Evolutionary conservation across 352 stramenopile species (phyloP).

Genomic region (Globisporangium middletonii): DNA sequence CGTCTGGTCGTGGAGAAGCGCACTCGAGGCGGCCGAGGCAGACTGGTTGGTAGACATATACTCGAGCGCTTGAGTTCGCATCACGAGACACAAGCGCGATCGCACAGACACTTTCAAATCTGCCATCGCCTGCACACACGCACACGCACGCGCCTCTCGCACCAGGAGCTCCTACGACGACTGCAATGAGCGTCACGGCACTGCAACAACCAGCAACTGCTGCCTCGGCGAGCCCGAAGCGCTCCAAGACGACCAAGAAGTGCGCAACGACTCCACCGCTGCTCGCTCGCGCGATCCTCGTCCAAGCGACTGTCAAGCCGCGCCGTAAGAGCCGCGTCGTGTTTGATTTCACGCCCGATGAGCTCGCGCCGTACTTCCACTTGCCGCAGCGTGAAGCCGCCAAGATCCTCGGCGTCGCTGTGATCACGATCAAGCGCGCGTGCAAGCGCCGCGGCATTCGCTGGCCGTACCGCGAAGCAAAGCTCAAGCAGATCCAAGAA

Average conservation of each 20-base stretch:
- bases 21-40: too few species aligned
- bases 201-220: neutral
- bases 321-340: constrained; percentile 36
- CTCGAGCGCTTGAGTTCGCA: too few species aligned
- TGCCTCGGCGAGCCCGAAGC: constrained; percentile 1
- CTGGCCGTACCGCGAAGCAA: constrained; percentile 33
- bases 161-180: neutral
- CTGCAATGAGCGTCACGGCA: constrained; percentile 1
- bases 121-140: neutral
- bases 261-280: neutral
- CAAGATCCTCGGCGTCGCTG: constrained; percentile 17
- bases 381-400: constrained; percentile 37
- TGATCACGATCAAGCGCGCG: constrained; percentile 37
- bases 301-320: constrained; percentile 10
- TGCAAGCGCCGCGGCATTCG: constrained; percentile 27
- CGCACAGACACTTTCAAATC: neutral
- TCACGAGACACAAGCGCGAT: too few species aligned
- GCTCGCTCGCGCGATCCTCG: constrained; percentile 8
- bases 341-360: constrained; percentile 33
- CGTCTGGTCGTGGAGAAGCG: neutral
- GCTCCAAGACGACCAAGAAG: neutral
- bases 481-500: constrained; percentile 14
- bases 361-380: constrained; percentile 39
- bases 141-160: neutral
- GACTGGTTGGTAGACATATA: too few species aligned